Base-by-base conservation (phyloP, 2,329 filamentous ascomycete species). In the Ophiocordyceps camponoti-floridani region DNA sequence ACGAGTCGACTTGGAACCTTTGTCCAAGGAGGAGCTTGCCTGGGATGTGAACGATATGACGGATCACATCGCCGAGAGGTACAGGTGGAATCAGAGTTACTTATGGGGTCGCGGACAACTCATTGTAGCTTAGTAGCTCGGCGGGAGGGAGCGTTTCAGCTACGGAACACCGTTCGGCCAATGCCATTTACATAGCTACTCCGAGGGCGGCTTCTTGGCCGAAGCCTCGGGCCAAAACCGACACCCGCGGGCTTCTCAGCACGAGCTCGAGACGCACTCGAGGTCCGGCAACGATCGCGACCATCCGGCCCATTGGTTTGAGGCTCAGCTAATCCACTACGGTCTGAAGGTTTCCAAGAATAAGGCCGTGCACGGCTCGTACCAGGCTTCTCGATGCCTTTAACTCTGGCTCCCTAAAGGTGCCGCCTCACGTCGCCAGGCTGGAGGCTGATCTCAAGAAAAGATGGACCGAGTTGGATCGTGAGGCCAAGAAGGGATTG, bases 281-380 rank as follows among this genome's bases (percentile, higher is more conserved):
- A 64, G 68, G 41, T 54, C 55, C 6, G 61, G 61, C 37, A 60
- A 49, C 35, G 58, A 60, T 26, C 63, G 60, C 40, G 72, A 78
- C 51, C 67, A 66, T 40, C 67, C 73, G 1, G 73, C 65, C 1
- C 73, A 79, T 49, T 81, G 70, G 70, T 80, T 75, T 47, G 68
- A 75, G 48, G 74, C 76, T 0, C 75, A 81, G 49, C 64, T 79
- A 11, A 57, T 76, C 4, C 77, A 81, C 57, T 80, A 79, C 57
- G 75, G 73, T 1, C 62, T 81, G 0, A 62, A 61, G 7, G 64
- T 67, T 0, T 74, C 72, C 16, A 75, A 74, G 52, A 65, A 66
- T 41, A 79, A 79, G 57, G 67, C 71, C 19, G 66, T 68, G n/a
- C n/a, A n/a, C n/a, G 0, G 75, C 75, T 10, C 73, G 75, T 46